Percentiles rank a stretch among this genome's conserved stretches.
Conservation (phyloP, 352 stramenopile species). For the Phytophthora chlamydospora region DNA sequence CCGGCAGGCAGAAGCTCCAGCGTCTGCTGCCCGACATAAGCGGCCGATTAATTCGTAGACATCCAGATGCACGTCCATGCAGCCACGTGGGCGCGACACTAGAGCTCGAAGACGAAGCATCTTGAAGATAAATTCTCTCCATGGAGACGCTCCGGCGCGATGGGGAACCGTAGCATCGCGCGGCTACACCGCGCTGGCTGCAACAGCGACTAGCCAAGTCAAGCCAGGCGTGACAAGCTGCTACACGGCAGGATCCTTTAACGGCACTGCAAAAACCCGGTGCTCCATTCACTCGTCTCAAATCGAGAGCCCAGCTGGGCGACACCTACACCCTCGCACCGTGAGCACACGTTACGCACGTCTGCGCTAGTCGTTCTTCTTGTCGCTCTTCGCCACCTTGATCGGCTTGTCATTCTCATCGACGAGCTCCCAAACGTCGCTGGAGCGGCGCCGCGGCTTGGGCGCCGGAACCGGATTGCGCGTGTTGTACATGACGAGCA, state of each 20-base stretch:
- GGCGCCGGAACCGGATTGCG: conserved; percentile 34
- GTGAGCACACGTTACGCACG: conserved; percentile 1
- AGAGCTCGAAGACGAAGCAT: background rate
- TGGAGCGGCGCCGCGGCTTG: conserved; percentile 37
- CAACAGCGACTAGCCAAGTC: conserved; percentile 29
- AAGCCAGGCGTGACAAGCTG: conserved; percentile 20
- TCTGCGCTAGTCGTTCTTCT: conserved; percentile 38
- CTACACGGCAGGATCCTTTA: conserved; percentile 13
- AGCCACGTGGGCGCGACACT: background rate
- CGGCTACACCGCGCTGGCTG: conserved; percentile 12
- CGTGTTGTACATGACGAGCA: conserved; percentile 57
- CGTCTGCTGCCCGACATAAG: conserved; percentile 23
- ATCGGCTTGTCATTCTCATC: conserved; percentile 46
- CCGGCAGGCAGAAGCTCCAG: conserved; percentile 7
- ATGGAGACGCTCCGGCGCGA: conserved; percentile 16
- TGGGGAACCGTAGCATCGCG: conserved; percentile 17
- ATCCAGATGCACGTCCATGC: conserved; percentile 2
- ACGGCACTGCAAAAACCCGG: conserved; percentile 19
- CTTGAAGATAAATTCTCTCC: conserved; percentile 12
- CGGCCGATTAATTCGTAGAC: background rate
- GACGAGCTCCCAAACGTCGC: conserved; percentile 58
- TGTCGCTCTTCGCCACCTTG: conserved; percentile 23
- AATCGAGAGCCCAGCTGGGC: conserved; percentile 5
- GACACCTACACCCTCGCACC: conserved; percentile 4
- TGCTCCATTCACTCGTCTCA: conserved; percentile 26